Evolutionary conservation across 2,329 filamentous ascomycete genomes (phyloP).

Genomic region (Cladosporium sp.): DNA sequence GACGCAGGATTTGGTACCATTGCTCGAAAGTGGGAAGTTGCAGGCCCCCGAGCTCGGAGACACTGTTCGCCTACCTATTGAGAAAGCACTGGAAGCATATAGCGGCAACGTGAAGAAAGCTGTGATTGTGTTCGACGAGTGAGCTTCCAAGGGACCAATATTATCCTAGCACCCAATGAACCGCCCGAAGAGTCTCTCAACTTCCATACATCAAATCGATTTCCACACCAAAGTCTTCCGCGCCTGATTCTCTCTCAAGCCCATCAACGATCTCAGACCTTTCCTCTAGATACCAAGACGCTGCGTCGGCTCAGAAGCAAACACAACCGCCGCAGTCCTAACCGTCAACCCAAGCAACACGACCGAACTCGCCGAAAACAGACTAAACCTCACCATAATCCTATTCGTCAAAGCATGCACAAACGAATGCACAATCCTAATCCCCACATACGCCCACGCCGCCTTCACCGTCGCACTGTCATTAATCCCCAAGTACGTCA

Average conservation of each 20-base stretch:
- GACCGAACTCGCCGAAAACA: slow-evolving; percentile 36
- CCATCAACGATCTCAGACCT: not conserved
- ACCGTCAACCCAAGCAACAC: slow-evolving; percentile 38
- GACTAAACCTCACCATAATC: slow-evolving; percentile 39
- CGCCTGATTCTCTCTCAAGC: not conserved
- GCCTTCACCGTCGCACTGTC: slow-evolving; percentile 35
- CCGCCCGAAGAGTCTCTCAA: too few species aligned
- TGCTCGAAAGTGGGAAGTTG: slow-evolving; percentile 16
- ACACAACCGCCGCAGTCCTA: slow-evolving; percentile 18
- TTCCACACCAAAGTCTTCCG: too few species aligned
- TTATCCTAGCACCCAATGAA: not conserved
- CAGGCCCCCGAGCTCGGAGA: slow-evolving; percentile 8
- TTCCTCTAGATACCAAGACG: not conserved
- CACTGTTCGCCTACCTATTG: slow-evolving; percentile 8
- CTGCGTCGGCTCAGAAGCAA: not conserved
- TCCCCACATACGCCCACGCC: slow-evolving; percentile 46
- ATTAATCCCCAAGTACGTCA: slow-evolving; percentile 36
- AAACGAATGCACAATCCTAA: slow-evolving; percentile 43
- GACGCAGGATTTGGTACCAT: slow-evolving; percentile 11
- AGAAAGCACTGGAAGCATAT: slow-evolving; percentile 15
- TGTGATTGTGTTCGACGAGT: slow-evolving; percentile 17
- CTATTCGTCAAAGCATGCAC: slow-evolving; percentile 42
- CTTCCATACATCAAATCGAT: too few species aligned
- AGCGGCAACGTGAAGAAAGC: slow-evolving; percentile 18
- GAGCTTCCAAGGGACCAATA: not conserved